Base-by-base conservation (phyloP, 2,329 filamentous ascomycete species). In the Alternaria angustiovoidea region DNA sequence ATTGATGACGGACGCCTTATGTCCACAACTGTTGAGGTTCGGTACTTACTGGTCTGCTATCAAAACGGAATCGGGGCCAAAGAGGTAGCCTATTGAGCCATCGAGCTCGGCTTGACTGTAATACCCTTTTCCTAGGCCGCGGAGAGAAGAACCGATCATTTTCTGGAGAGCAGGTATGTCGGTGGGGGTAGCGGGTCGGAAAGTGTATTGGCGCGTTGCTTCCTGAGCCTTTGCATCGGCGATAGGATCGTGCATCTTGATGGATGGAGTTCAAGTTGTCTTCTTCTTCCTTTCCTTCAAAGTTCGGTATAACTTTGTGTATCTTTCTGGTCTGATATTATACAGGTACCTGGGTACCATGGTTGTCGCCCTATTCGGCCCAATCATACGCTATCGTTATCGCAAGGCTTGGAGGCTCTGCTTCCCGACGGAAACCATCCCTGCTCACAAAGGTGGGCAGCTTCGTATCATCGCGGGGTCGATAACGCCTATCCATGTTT, bases 71-170 rank as follows among this genome's bases (percentile, higher is more conserved):
- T 77, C 75, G 2, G 75, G 74, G 2, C 75, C 75, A 57, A 78
- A 78, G 3, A 78, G 67, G 46, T 66, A 77, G 14, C 75, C 75
- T 54, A 78, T 78, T 12, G 72, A 75, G 26, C 74, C 75, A 28
- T 77, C 75, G 9, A 78, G 71, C 52, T 77, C 74, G 36, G 74
- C 68, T 55, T 71, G 63, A 1, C 70, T 73, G 49, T 78, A 78
- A 42, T 73, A 68, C 0, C 58, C 64, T 47, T 67, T 70, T 28
- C 68, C 71, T 18, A 77, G 51, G 6, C 67, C 63, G 14, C 74
- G 69, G 3, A 78, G 57, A 2, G 74, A 76, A 14, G 67, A 61
- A 20, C 41, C 67, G 14, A 77, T 77, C 68, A 74, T 73, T 20
- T 62, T 46, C 54, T 73, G 63, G 3, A 78, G 61, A 0, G 72